Conservation (phyloP, 106 monocot genomes). For the Hemerocallis citrina region DNA sequence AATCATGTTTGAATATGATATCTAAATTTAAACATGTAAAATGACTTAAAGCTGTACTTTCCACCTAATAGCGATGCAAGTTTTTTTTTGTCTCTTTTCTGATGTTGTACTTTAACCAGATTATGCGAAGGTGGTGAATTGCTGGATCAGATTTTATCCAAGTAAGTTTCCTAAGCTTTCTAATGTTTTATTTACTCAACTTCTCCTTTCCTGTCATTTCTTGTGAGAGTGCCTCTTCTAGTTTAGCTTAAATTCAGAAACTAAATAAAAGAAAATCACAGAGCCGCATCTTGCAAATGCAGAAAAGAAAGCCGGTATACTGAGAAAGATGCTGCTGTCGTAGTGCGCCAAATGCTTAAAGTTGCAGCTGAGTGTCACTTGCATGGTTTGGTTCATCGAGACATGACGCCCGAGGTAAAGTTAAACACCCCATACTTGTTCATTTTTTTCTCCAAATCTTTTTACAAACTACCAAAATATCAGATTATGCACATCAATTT, state of each 20-base stretch:
- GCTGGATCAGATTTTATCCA: slow-evolving; percentile 80
- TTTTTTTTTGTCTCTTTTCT: not conserved
- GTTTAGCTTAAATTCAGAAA: no score
- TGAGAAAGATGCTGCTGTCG: slow-evolving; percentile 90
- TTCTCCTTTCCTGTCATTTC: not conserved
- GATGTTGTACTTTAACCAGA: slow-evolving; percentile 23
- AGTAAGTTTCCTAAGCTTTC: slow-evolving; percentile 40
- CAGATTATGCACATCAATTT: not conserved
- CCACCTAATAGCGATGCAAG: no score
- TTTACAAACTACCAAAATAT: no score
- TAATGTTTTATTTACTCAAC: not conserved
- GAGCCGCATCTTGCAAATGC: slow-evolving; percentile 2
- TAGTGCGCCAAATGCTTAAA: slow-evolving; percentile 95
- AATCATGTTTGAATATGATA: no score
- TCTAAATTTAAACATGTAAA: no score
- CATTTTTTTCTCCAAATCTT: not conserved
- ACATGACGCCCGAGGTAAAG: slow-evolving; percentile 98
- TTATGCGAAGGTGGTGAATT: slow-evolving; percentile 96
- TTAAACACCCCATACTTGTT: not conserved
- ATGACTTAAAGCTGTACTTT: no score
- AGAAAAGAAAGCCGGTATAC: slow-evolving; percentile 92
- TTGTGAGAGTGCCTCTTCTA: not conserved
- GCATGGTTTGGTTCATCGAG: slow-evolving; percentile 92
- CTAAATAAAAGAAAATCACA: not conserved
- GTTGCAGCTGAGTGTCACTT: slow-evolving; percentile 93